phyloP scores from a whole-genome alignment of 345 rosid genomes.

The Corchorus capsularis region DNA sequence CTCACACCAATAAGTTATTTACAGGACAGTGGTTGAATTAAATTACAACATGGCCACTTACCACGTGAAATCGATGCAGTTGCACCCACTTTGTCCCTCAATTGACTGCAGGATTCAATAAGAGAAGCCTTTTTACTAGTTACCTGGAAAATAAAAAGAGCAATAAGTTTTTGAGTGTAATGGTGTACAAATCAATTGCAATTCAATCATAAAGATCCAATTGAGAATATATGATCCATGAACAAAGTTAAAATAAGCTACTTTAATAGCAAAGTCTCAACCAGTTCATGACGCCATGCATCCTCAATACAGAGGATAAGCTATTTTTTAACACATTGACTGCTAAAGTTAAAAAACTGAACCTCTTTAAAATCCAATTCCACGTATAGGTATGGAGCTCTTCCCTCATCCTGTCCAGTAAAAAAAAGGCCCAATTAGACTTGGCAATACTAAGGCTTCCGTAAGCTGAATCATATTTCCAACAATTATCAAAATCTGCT shows the following conservation, averaged over 20 bases:
- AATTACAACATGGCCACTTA: slow-evolving; percentile 24
- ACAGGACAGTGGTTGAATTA: not conserved
- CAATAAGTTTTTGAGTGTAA: slow-evolving; percentile 23
- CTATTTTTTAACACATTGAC: slow-evolving; percentile 11
- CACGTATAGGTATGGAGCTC: slow-evolving; percentile 75
- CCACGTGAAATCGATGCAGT: slow-evolving; percentile 77
- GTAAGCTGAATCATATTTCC: not conserved
- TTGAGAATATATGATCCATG: not conserved
- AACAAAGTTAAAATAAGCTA: slow-evolving; percentile 4
- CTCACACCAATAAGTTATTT: not conserved
- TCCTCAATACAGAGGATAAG: not conserved
- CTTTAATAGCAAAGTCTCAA: not conserved
- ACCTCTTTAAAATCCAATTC: slow-evolving; percentile 99
- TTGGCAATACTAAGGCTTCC: not conserved
- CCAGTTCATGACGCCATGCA: not conserved
- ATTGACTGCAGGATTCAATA: slow-evolving; percentile 57
- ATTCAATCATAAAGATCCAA: not conserved
- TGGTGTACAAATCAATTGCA: slow-evolving; percentile 26
- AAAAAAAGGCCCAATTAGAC: slow-evolving; percentile 9
- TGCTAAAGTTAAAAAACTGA: slow-evolving; percentile 18
- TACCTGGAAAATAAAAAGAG: slow-evolving; percentile 48
- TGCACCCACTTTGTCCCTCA: slow-evolving; percentile 73
- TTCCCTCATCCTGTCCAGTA: slow-evolving; percentile 76
- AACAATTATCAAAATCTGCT: not conserved
- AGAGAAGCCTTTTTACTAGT: slow-evolving; percentile 85